Percentiles rank a stretch among this genome's conserved stretches.
Conservation (phyloP, 2,329 filamentous ascomycete genomes). For the Ceratocystis papillata region DNA sequence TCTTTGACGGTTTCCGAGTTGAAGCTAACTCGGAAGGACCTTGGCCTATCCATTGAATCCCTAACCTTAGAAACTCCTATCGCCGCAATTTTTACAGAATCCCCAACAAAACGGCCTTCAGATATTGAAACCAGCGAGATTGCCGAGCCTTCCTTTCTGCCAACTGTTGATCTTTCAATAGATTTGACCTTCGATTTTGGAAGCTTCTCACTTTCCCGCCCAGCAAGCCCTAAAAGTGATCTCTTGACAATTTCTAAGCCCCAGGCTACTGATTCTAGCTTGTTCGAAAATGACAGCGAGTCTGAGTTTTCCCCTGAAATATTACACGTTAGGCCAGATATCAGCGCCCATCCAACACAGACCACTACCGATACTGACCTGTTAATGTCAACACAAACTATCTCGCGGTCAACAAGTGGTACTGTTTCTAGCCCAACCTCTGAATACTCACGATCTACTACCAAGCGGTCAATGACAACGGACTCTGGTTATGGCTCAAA, state of each 20-base stretch:
- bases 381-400: neutral
- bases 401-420: slow-evolving; percentile 38
- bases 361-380: neutral
- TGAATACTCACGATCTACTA: slow-evolving; percentile 32
- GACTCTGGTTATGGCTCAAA: slow-evolving; percentile 54
- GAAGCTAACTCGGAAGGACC: neutral
- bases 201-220: slow-evolving; percentile 31
- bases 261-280: slow-evolving; percentile 38
- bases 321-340: slow-evolving; percentile 36
- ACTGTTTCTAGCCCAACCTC: slow-evolving; percentile 39
- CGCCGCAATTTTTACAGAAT: slow-evolving; percentile 11
- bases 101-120: neutral
- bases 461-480: slow-evolving; percentile 41
- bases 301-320: slow-evolving; percentile 30
- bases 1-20: slow-evolving; percentile 18
- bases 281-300: slow-evolving; percentile 37
- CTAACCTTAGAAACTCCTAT: slow-evolving; percentile 2
- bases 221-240: slow-evolving; percentile 19
- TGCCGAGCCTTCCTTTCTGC: neutral
- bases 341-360: slow-evolving; percentile 35
- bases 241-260: slow-evolving; percentile 40
- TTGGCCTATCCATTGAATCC: neutral
- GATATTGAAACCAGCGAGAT: neutral
- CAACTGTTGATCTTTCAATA: slow-evolving; percentile 8
- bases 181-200: slow-evolving; percentile 26